A percentile compares a stretch with the other conserved stretches of the same genome.
Conservation (phyloP, 2,329 filamentous ascomycete genomes). For the Epichloe glyceriae region DNA sequence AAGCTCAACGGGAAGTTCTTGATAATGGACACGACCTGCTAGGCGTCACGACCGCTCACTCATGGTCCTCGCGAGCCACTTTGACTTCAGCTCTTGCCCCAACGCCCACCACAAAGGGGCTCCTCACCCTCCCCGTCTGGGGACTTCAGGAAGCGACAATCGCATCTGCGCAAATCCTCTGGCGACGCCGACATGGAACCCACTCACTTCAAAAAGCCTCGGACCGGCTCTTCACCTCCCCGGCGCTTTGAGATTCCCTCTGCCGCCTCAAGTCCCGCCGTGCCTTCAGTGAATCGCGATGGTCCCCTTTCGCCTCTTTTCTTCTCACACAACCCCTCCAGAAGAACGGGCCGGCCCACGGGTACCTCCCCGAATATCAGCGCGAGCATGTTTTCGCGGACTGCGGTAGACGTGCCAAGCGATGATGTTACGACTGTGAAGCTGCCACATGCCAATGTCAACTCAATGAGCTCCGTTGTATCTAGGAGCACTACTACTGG, state of each 20-base stretch:
- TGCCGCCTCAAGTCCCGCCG: conserved; percentile 11
- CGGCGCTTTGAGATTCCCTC: conserved; percentile 30
- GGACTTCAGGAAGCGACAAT: conserved; percentile 15
- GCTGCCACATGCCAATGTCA: conserved; percentile 40
- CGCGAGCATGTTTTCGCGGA: conserved; percentile 33
- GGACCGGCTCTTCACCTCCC: conserved; percentile 33
- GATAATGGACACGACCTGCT: conserved; percentile 10
- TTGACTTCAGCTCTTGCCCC: not conserved
- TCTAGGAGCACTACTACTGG: conserved; percentile 39
- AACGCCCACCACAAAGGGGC: not conserved
- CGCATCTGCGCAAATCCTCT: conserved; percentile 9
- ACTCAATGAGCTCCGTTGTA: conserved; percentile 31
- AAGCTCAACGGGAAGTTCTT: conserved; percentile 2
- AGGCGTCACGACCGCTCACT: conserved; percentile 4
- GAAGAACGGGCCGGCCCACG: conserved; percentile 23
- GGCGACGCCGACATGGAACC: conserved; percentile 19
- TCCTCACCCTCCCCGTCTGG: conserved; percentile 3
- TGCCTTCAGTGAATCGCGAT: conserved; percentile 15
- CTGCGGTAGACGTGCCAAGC: conserved; percentile 30
- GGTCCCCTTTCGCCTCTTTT: conserved; percentile 37
- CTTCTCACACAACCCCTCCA: conserved; percentile 32
- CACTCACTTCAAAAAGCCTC: conserved; percentile 32
- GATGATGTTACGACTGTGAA: conserved; percentile 38
- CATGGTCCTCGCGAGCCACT: not conserved
- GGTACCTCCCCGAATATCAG: conserved; percentile 28